Conservation (phyloP, 495 filamentous ascomycete genomes). For the Aspergillus incahuasiensis region DNA sequence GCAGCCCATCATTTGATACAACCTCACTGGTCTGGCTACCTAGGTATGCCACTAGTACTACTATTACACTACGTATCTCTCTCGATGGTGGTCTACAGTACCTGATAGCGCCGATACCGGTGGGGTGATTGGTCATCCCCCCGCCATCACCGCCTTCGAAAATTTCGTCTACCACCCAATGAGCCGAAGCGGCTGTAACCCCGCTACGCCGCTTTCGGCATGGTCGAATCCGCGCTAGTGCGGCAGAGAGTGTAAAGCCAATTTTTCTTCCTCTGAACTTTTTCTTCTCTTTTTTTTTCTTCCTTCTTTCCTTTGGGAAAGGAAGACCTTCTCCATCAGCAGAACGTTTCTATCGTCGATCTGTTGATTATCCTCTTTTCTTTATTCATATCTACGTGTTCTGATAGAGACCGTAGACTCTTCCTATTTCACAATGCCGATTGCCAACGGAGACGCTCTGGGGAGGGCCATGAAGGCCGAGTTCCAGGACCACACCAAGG, state of each 20-base stretch:
- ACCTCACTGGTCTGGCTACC: too few relatives aligned
- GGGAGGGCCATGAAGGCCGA: slow-evolving; percentile 42
- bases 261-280: slow-evolving; percentile 33
- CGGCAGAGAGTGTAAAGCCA: slow-evolving; percentile 32
- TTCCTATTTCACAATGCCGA: slow-evolving; percentile 56
- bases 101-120: background rate
- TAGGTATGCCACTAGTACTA: too few relatives aligned
- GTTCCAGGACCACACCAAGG: slow-evolving; percentile 56
- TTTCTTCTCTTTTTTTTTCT: slow-evolving; percentile 43
- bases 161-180: slow-evolving; percentile 39
- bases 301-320: slow-evolving; percentile 54
- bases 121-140: slow-evolving; percentile 8
- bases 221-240: slow-evolving; percentile 15
- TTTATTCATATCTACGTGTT: slow-evolving; percentile 20
- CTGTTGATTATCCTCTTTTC: slow-evolving; percentile 38
- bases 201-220: slow-evolving; percentile 23
- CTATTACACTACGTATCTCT: too few relatives aligned
- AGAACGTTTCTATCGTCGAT: slow-evolving; percentile 41
- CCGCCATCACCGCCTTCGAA: slow-evolving; percentile 28
- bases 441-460: slow-evolving; percentile 58
- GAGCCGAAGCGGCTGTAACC: background rate
- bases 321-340: slow-evolving; percentile 50
- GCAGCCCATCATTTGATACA: background rate
- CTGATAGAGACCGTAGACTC: slow-evolving; percentile 23
- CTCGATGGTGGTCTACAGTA: too few relatives aligned